These are phyloP conservation scores for Plasmodium inui DNA, from an alignment of 169 alveolate genomes.

Conservation along the genomic window DNA sequence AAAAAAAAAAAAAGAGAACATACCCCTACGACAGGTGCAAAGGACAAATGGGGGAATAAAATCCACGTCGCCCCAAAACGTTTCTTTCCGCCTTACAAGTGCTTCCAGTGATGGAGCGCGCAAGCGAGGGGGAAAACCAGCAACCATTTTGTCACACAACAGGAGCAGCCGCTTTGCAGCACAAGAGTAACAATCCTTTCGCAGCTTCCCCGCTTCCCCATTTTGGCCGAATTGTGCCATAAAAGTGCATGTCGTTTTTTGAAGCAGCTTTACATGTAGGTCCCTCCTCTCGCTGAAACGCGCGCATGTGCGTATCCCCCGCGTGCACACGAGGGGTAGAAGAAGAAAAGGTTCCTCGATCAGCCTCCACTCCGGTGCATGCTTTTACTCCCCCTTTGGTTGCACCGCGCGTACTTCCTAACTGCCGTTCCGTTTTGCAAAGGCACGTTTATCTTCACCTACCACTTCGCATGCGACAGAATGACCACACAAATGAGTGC, in stretches of 20 bases:
- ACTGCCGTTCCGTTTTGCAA: not conserved
- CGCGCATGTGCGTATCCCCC: not conserved
- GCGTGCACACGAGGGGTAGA: not conserved
- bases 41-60: not conserved
- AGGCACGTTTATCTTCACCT: not conserved
- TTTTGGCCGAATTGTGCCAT: not conserved
- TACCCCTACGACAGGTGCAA: not conserved
- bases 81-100: not conserved
- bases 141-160: not conserved
- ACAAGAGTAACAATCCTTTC: not conserved
- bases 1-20: not conserved
- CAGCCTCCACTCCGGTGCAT: too few species aligned
- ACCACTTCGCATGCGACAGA: not conserved
- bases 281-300: not conserved
- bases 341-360: too few species aligned
- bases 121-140: not conserved
- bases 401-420: not conserved
- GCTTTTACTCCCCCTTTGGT: not conserved
- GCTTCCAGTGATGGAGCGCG: not conserved
- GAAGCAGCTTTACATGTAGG: not conserved
- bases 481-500: not conserved
- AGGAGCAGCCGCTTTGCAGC: not conserved
- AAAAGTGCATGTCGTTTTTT: slow-evolving; percentile 10
- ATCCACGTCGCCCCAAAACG: not conserved
- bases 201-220: not conserved